phyloP scores from a whole-genome alignment of 1,284 basidiomycete species.

The Boletus sp. region DNA sequence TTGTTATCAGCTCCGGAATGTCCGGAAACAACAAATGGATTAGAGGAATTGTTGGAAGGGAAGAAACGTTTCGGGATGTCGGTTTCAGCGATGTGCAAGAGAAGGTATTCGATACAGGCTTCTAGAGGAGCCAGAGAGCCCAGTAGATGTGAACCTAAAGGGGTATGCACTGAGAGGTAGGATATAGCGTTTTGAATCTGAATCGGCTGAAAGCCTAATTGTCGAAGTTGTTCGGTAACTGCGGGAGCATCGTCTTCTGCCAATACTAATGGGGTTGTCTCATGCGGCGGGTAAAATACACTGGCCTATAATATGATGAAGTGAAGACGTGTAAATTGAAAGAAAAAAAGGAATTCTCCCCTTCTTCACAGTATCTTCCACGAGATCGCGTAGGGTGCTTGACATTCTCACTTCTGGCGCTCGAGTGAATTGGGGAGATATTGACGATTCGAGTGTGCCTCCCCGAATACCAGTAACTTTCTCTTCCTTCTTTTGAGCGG shows the following conservation, averaged over 20 bases:
- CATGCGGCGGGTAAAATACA: constrained; percentile 48
- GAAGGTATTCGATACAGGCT: constrained; percentile 71
- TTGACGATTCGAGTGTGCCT: constrained; percentile 4
- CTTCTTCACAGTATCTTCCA: constrained; percentile 81
- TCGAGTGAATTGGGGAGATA: constrained; percentile 53
- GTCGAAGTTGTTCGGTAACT: constrained; percentile 45
- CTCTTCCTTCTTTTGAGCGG: constrained; percentile 42
- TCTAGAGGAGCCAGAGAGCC: constrained; percentile 50
- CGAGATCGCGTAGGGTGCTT: constrained; percentile 66
- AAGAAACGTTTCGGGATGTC: constrained; percentile 67
- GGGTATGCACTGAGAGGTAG: constrained; percentile 52
- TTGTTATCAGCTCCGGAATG: constrained; percentile 61
- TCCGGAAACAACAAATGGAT: constrained; percentile 60
- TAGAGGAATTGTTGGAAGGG: constrained; percentile 61
- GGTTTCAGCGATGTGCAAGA: constrained; percentile 74
- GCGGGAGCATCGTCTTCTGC: constrained; percentile 42
- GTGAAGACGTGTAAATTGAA: constrained; percentile 1
- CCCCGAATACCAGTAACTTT: constrained; percentile 15
- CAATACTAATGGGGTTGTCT: constrained; percentile 43
- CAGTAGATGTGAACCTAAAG: constrained; percentile 50
- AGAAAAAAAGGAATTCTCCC: constrained; percentile 34
- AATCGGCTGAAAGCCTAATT: constrained; percentile 52
- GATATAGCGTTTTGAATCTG: constrained; percentile 49
- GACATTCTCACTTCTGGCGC: constrained; percentile 88
- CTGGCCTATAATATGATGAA: constrained; percentile 39